Evolutionary conservation across 805 yeast species (phyloP).

Genomic region (Lipomyces oligophaga): DNA sequence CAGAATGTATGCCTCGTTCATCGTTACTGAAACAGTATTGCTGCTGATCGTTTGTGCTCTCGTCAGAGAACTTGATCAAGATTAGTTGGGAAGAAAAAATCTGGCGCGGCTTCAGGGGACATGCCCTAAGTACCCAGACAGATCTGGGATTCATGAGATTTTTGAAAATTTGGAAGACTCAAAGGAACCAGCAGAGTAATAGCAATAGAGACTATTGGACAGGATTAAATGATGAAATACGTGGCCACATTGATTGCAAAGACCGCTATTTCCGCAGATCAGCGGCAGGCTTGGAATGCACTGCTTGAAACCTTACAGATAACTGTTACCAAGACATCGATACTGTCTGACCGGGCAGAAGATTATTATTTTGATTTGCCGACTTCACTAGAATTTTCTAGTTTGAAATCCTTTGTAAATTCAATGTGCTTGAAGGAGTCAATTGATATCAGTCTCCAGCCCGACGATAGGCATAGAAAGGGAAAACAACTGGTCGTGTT

Average conservation of each 20-base stretch:
- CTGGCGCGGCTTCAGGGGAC: no score
- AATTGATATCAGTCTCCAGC: slow-evolving; percentile 23
- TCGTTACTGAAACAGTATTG: no score
- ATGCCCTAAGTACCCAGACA: no score
- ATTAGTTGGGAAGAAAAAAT: no score
- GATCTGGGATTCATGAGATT: no score
- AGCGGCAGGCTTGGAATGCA: slow-evolving; percentile 4
- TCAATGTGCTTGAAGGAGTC: slow-evolving; percentile 5
- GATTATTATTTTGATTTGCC: slow-evolving; percentile 16
- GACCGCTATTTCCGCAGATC: slow-evolving; percentile 4
- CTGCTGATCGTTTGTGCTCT: no score
- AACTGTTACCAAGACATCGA: not conserved
- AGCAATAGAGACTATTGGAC: not conserved
- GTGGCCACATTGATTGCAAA: slow-evolving; percentile 15
- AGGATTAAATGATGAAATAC: slow-evolving; percentile 2
- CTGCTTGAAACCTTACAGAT: slow-evolving; percentile 1
- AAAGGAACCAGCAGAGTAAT: not conserved
- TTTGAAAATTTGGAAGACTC: not conserved
- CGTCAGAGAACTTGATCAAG: no score
- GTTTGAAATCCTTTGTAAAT: slow-evolving; percentile 7
- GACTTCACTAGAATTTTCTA: not conserved
- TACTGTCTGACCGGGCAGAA: slow-evolving; percentile 19
- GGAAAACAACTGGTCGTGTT: slow-evolving; percentile 62
- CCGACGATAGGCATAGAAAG: slow-evolving; percentile 8
- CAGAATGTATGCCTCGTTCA: slow-evolving; percentile 14